Evolutionary conservation across 2,329 filamentous ascomycete genomes (phyloP).

Genomic region (Cladosporium halotolerans): DNA sequence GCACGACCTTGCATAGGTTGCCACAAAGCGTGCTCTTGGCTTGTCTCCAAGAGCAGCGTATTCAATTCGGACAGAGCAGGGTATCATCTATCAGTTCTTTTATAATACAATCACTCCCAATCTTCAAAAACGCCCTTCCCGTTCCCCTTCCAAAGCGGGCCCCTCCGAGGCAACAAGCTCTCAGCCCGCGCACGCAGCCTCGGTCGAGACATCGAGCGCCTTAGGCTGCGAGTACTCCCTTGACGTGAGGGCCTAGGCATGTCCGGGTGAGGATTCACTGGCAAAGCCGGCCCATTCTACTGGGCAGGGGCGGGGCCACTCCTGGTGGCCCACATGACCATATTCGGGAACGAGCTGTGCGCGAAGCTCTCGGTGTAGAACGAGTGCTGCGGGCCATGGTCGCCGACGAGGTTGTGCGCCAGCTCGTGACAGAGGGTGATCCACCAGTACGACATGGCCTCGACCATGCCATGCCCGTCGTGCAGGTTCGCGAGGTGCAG

Average conservation of each 20-base stretch:
- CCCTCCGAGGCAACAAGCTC: background rate
- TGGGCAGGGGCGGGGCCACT: background rate
- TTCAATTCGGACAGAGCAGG: background rate
- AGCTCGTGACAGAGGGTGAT: constrained; percentile 93
- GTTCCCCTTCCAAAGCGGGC: background rate
- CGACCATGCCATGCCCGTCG: constrained; percentile 48
- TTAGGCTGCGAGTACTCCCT: background rate
- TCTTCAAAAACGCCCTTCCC: background rate
- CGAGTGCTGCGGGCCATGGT: constrained; percentile 72
- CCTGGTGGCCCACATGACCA: constrained; percentile 42
- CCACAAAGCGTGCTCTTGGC: no score
- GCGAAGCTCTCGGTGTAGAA: constrained; percentile 82
- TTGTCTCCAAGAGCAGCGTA: no score
- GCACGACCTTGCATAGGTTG: no score
- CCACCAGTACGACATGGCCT: constrained; percentile 84
- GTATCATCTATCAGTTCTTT: background rate
- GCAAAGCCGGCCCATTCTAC: background rate
- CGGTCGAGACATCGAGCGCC: background rate
- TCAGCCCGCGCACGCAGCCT: background rate
- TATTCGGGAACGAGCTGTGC: constrained; percentile 67
- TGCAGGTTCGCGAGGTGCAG: constrained; percentile 56
- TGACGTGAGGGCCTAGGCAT: background rate
- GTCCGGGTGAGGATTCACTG: background rate
- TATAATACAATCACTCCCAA: background rate
- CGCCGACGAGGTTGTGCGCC: constrained; percentile 80